These are phyloP conservation scores for Erythrophleum fordii DNA, from an alignment of 306 rosid species.

Conservation along the genomic window DNA sequence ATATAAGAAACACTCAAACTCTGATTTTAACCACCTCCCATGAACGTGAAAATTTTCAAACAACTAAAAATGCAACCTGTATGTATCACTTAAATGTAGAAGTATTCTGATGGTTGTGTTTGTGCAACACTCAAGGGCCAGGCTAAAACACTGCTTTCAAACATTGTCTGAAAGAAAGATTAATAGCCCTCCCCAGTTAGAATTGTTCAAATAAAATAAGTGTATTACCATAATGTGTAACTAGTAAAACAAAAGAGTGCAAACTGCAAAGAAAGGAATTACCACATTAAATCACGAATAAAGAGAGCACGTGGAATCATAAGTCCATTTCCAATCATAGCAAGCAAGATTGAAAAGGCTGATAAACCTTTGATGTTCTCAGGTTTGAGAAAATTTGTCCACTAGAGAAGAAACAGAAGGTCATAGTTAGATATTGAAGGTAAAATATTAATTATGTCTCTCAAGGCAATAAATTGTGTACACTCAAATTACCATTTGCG, in stretches of 20 bases:
- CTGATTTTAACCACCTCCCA: constrained; percentile 24
- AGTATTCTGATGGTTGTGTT: background rate
- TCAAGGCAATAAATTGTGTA: constrained; percentile 21
- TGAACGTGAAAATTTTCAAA: background rate
- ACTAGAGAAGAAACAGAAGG: constrained; percentile 56
- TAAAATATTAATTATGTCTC: constrained; percentile 24
- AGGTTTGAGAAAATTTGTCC: constrained; percentile 96
- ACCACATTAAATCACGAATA: constrained; percentile 95
- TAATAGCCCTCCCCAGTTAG: background rate
- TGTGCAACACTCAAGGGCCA: constrained; percentile 19
- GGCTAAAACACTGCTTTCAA: background rate
- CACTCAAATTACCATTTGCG: constrained; percentile 74
- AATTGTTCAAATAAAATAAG: background rate
- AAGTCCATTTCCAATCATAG: constrained; percentile 94
- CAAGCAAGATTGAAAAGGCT: constrained; percentile 89
- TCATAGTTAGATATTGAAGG: constrained; percentile 32
- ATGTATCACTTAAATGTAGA: background rate
- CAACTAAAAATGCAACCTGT: background rate
- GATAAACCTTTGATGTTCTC: constrained; percentile 96
- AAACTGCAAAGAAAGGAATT: constrained; percentile 37
- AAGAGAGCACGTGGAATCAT: constrained; percentile 85
- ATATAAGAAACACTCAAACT: background rate
- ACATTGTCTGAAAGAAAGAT: constrained; percentile 9
- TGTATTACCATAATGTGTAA: background rate
- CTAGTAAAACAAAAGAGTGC: background rate